phyloP scores from a whole-genome alignment of 1,284 basidiomycete species.

The Termitomyces sp. region DNA sequence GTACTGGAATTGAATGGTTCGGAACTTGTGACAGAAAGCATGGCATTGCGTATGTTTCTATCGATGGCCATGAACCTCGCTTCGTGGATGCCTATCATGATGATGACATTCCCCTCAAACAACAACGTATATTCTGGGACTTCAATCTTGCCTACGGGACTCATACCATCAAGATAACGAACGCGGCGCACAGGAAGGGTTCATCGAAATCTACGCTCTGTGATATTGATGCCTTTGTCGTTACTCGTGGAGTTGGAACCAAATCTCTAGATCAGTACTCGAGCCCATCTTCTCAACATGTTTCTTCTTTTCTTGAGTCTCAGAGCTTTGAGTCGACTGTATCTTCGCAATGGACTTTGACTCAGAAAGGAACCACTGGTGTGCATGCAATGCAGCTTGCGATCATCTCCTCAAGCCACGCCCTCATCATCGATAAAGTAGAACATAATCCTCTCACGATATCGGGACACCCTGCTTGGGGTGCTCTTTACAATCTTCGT shows the following conservation, averaged over 20 bases:
- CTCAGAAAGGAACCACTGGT: conserved; percentile 65
- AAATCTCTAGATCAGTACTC: conserved; percentile 5
- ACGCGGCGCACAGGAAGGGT: conserved; percentile 41
- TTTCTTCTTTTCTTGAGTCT: conserved; percentile 8
- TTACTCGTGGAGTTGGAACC: conserved; percentile 37
- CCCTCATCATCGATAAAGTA: conserved; percentile 76
- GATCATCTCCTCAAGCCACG: conserved; percentile 67
- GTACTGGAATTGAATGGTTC: conserved; percentile 75
- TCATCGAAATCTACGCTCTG: conserved; percentile 33
- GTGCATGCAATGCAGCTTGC: conserved; percentile 78
- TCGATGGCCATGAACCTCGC: conserved; percentile 49
- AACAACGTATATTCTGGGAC: conserved; percentile 63
- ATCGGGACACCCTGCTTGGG: conserved; percentile 76
- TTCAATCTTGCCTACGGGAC: conserved; percentile 47
- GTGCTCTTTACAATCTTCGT: conserved; percentile 63
- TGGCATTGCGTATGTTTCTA: conserved; percentile 50
- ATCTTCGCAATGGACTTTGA: conserved; percentile 16
- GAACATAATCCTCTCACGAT: conserved; percentile 76
- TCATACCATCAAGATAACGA: conserved; percentile 63
- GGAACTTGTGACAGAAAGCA: conserved; percentile 53
- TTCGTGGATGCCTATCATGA: conserved; percentile 46
- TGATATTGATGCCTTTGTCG: conserved; percentile 65
- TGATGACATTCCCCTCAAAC: conserved; percentile 31
- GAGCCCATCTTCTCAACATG: conserved; percentile 1
- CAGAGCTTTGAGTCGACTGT: conserved; percentile 13